These are phyloP conservation scores for Thielaviopsis euricoi DNA, from an alignment of 2,329 filamentous ascomycete genomes.

Conservation along the genomic window DNA sequence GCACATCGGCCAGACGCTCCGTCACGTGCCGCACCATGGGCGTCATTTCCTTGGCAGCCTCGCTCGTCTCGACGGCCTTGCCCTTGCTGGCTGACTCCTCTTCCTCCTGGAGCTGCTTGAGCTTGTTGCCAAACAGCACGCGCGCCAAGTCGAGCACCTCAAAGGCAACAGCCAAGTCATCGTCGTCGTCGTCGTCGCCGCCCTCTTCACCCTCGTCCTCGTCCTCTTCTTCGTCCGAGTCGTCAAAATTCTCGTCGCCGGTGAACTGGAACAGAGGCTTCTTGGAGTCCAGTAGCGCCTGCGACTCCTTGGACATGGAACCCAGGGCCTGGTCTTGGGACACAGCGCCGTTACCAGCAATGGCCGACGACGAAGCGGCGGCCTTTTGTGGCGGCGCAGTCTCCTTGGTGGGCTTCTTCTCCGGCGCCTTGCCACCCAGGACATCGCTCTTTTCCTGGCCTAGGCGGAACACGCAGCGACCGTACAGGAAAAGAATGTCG, in stretches of 20 bases:
- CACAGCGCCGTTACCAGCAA: slow-evolving; percentile 28
- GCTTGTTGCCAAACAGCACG: slow-evolving; percentile 41
- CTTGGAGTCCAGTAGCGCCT: slow-evolving; percentile 24
- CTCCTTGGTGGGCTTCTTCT: slow-evolving; percentile 28
- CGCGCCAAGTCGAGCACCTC: slow-evolving; percentile 71
- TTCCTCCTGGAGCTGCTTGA: slow-evolving; percentile 22
- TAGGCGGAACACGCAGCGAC: slow-evolving; percentile 82
- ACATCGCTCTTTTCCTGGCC: slow-evolving; percentile 91
- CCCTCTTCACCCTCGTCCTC: slow-evolving; percentile 24
- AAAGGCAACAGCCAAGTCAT: slow-evolving; percentile 65
- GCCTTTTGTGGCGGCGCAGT: slow-evolving; percentile 22
- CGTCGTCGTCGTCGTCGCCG: slow-evolving; percentile 40
- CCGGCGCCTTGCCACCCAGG: slow-evolving; percentile 60
- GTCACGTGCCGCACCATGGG: slow-evolving; percentile 44
- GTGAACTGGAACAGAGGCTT: slow-evolving; percentile 83
- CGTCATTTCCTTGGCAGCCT: slow-evolving; percentile 25
- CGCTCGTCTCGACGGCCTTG: slow-evolving; percentile 17
- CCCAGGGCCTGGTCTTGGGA: slow-evolving; percentile 18
- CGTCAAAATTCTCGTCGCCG: slow-evolving; percentile 85
- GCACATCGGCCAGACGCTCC: slow-evolving; percentile 79
- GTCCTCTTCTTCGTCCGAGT: slow-evolving; percentile 57
- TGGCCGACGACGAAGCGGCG: slow-evolving; percentile 3
- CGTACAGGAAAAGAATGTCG: slow-evolving; percentile 87
- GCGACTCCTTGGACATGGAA: slow-evolving; percentile 20
- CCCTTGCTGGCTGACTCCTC: slow-evolving; percentile 14